Evolutionary conservation across 108 stramenopile genomes (phyloP).

Genomic region (Aureococcus anophagefferens): DNA sequence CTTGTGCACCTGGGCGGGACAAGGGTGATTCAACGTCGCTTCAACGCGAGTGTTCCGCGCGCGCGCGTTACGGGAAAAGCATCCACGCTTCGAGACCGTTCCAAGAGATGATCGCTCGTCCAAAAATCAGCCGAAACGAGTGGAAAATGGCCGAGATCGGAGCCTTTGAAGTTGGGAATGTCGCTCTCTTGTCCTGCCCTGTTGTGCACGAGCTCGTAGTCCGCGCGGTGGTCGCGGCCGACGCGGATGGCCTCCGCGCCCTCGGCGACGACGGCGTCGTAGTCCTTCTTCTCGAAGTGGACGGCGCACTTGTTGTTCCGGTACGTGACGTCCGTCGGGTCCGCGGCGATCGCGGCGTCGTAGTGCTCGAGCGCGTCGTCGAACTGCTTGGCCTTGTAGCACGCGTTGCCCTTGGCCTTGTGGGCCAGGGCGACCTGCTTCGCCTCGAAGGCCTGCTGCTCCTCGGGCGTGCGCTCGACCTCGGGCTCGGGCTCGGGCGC

Average conservation of each 20-base stretch:
- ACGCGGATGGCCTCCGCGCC: constrained; percentile 81
- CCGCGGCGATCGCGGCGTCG: constrained; percentile 44
- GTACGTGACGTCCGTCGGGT: constrained; percentile 89
- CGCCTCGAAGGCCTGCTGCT: constrained; percentile 65
- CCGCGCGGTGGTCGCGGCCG: constrained; percentile 73
- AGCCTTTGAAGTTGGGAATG: no score
- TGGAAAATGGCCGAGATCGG: no score
- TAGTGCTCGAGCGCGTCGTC: constrained; percentile 89
- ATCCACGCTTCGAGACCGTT: no score
- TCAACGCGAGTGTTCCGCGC: no score
- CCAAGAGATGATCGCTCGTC: no score
- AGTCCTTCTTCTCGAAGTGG: constrained; percentile 80
- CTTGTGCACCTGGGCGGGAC: no score
- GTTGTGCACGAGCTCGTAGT: constrained; percentile 84
- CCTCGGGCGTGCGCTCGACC: constrained; percentile 54
- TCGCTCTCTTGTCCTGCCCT: no score
- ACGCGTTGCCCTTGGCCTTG: constrained; percentile 81
- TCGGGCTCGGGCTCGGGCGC: constrained; percentile 4
- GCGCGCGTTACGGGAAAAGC: no score
- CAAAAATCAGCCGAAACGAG: no score
- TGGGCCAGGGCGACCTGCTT: constrained; percentile 58
- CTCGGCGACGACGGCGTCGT: constrained; percentile 64
- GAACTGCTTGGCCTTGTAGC: constrained; percentile 88
- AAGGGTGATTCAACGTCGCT: no score
- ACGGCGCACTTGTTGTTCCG: constrained; percentile 92